These are phyloP conservation scores for Avena eriantha DNA, from an alignment of 176 grass and related monocot genomes.

Conservation along the genomic window DNA sequence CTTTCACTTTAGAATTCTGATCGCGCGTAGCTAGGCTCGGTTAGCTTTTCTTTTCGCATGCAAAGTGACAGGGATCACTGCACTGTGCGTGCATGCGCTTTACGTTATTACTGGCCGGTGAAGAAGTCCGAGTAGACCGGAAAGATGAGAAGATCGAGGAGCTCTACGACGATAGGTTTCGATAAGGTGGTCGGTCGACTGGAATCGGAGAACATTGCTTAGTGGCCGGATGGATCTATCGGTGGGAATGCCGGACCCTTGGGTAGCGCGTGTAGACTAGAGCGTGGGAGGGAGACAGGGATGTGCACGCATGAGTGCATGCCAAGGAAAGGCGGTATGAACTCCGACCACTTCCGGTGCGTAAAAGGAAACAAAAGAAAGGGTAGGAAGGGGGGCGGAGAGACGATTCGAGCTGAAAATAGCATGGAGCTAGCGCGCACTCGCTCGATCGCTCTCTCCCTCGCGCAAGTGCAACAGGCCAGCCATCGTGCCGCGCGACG, in stretches of 20 bases:
- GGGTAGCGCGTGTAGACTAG: slow-evolving; percentile 1
- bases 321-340: slow-evolving; percentile 55
- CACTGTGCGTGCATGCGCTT: slow-evolving; percentile 22
- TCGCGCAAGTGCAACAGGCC: too few species aligned
- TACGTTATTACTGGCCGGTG: slow-evolving; percentile 5
- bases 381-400: neutral
- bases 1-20: neutral
- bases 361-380: neutral
- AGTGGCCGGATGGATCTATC: slow-evolving; percentile 31
- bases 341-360: slow-evolving; percentile 8
- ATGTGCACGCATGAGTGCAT: slow-evolving; percentile 28
- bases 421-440: slow-evolving; percentile 29
- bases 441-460: neutral
- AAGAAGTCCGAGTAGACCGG: neutral
- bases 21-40: neutral
- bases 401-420: neutral
- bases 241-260: slow-evolving; percentile 9
- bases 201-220: neutral
- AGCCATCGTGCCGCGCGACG: too few species aligned
- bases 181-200: neutral
- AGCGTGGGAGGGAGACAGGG: neutral
- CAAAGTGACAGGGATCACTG: neutral
- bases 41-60: neutral
- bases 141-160: neutral
- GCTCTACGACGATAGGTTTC: neutral